Percentiles rank a stretch among this genome's conserved stretches.
Evolutionary conservation across 306 rosid genomes (phyloP).

Genomic region (peach (Prunus persica)): Prunus_persica_NCBIv2 NC_034010.1:27802501-27803000

Average conservation of each 20-base stretch:
- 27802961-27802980: slow-evolving; percentile 92
- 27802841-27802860: slow-evolving; percentile 74
- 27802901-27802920: slow-evolving; percentile 77
- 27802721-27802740: slow-evolving; percentile 2
- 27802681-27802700: neutral
- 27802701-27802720: slow-evolving; percentile 6
- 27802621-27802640: neutral
- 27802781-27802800: slow-evolving; percentile 81
- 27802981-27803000: slow-evolving; percentile 78
- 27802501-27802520: no score
- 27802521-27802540: slow-evolving; percentile 14
- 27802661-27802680: neutral
- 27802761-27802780: slow-evolving; percentile 33
- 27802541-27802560: neutral
- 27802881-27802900: slow-evolving; percentile 63
- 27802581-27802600: neutral
- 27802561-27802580: neutral
- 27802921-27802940: slow-evolving; percentile 98
- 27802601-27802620: neutral
- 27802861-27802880: slow-evolving; percentile 73
- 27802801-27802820: slow-evolving; percentile 48
- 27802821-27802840: slow-evolving; percentile 35
- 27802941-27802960: slow-evolving; percentile 95
- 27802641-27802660: neutral
- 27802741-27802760: slow-evolving; percentile 10